Evolutionary conservation across 257 asterid genomes (phyloP).

Genomic region (Scutellaria galericulata): DNA sequence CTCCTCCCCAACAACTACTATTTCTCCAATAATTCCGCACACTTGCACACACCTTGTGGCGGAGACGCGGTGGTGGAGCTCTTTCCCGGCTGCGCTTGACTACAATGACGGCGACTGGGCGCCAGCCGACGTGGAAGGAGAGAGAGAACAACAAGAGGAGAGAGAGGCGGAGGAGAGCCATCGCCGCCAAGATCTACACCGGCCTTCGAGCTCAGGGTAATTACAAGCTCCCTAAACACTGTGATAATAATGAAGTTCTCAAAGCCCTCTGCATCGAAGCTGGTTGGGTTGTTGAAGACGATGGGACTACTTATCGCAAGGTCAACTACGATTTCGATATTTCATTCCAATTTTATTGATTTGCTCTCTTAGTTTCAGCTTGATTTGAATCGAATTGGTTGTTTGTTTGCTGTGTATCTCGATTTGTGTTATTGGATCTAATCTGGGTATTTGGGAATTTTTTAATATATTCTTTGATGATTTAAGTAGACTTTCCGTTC

Average conservation of each 20-base stretch:
- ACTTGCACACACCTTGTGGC: not conserved
- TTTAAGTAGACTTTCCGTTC: not conserved
- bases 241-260: constrained; percentile 80
- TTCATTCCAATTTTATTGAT: not conserved
- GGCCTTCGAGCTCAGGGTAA: constrained; percentile 82
- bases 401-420: not conserved
- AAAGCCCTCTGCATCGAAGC: constrained; percentile 83
- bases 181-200: constrained; percentile 77
- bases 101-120: constrained; percentile 47
- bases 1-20: constrained; percentile 18
- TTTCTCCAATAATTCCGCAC: constrained; percentile 31
- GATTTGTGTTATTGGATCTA: constrained; percentile 30
- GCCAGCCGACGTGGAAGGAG: constrained; percentile 81
- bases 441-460: constrained; percentile 23
- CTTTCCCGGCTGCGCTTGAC: not conserved
- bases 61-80: constrained; percentile 4
- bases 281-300: constrained; percentile 86
- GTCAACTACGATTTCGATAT: constrained; percentile 27
- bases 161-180: constrained; percentile 76
- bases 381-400: not conserved
- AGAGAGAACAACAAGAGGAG: constrained; percentile 84
- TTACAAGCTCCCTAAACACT: constrained; percentile 76
- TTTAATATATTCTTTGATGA: not conserved
- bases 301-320: constrained; percentile 88
- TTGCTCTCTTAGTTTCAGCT: not conserved